These are phyloP conservation scores for Sphaerostilbella broomeana DNA, from an alignment of 2,329 filamentous ascomycete species.

Conservation along the genomic window DNA sequence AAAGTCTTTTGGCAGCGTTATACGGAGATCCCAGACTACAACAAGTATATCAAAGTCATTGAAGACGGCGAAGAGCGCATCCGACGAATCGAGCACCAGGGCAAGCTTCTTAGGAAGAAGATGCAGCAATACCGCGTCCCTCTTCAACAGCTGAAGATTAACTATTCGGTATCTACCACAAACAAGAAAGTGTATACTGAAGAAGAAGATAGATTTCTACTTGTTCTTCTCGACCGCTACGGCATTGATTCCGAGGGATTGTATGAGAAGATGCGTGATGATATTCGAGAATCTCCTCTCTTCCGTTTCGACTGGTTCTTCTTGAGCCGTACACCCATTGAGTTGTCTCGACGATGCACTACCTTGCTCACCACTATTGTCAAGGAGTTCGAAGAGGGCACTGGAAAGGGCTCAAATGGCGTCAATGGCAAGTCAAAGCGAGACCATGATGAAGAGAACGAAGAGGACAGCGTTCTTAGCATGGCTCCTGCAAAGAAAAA, in stretches of 20 bases:
- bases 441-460: slow-evolving; percentile 72
- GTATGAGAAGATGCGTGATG: slow-evolving; percentile 92
- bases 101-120: slow-evolving; percentile 90
- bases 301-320: slow-evolving; percentile 99
- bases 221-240: slow-evolving; percentile 87
- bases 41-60: slow-evolving; percentile 82
- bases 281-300: slow-evolving; percentile 87
- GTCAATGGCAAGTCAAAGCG: slow-evolving; percentile 66
- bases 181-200: slow-evolving; percentile 99
- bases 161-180: slow-evolving; percentile 96
- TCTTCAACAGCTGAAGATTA: slow-evolving; percentile 95
- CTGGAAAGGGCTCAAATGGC: slow-evolving; percentile 49
- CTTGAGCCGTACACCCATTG: slow-evolving; percentile 84
- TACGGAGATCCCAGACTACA: slow-evolving; percentile 80
- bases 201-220: slow-evolving; percentile 90
- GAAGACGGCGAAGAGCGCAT: slow-evolving; percentile 89
- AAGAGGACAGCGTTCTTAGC: slow-evolving; percentile 73
- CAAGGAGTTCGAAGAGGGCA: slow-evolving; percentile 78
- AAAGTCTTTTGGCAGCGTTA: slow-evolving; percentile 97
- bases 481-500: slow-evolving; percentile 91
- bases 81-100: slow-evolving; percentile 83
- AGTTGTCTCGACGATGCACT: slow-evolving; percentile 86
- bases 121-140: slow-evolving; percentile 95
- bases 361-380: slow-evolving; percentile 92
- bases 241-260: slow-evolving; percentile 87